Evolutionary conservation across 345 rosid genomes (phyloP).

Genomic region (Citrus sinensis): DVS_A1.0 CM039165.1:24915501-24916000

Average conservation of each 20-base stretch:
- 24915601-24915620: slow-evolving; percentile 12
- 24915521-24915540: slow-evolving; percentile 11
- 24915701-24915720: slow-evolving; percentile 20
- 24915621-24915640: slow-evolving; percentile 14
- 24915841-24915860: not conserved
- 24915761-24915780: not conserved
- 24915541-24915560: slow-evolving; percentile 5
- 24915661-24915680: not conserved
- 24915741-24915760: not conserved
- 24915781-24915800: not conserved
- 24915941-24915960: not conserved
- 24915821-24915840: not conserved
- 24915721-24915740: not conserved
- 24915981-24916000: not conserved
- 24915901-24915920: not conserved
- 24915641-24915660: slow-evolving; percentile 7
- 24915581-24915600: not conserved
- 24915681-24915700: slow-evolving; percentile 7
- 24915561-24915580: not conserved
- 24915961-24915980: not conserved
- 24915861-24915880: not conserved
- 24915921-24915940: not conserved
- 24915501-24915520: not conserved
- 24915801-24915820: not conserved
- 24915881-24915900: not conserved